Conservation (phyloP, 345 rosid genomes). For the Eutrema yunnanense region DNA sequence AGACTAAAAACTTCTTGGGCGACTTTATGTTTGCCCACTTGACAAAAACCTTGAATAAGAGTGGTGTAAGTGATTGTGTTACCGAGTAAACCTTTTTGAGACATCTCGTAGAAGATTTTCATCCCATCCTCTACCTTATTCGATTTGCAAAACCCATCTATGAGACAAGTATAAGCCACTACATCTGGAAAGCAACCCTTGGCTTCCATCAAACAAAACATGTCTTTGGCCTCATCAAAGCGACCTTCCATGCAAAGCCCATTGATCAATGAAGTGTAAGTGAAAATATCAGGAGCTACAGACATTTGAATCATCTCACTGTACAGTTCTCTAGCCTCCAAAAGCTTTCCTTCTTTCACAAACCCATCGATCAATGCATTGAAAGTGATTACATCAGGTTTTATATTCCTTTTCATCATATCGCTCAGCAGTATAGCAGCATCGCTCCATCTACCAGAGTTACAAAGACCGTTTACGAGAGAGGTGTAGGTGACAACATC, state of each 20-base stretch:
- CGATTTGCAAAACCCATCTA: constrained; percentile 19
- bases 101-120: constrained; percentile 21
- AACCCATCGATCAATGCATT: constrained; percentile 23
- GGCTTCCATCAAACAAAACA: constrained; percentile 12
- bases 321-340: constrained; percentile 9
- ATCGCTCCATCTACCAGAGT: constrained; percentile 13
- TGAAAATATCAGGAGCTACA: constrained; percentile 12
- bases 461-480: constrained; percentile 14
- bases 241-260: constrained; percentile 17
- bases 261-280: constrained; percentile 22
- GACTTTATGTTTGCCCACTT: constrained; percentile 17
- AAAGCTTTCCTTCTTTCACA: constrained; percentile 18
- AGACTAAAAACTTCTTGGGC: constrained; percentile 15
- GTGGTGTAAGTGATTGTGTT: constrained; percentile 21
- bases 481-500: constrained; percentile 12
- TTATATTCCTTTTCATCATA: constrained; percentile 9
- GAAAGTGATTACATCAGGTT: constrained; percentile 18
- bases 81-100: constrained; percentile 13
- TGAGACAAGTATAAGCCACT: constrained; percentile 22
- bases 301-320: constrained; percentile 18
- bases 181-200: constrained; percentile 20
- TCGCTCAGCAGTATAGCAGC: background rate
- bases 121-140: constrained; percentile 4
- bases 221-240: background rate
- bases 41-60: constrained; percentile 21